phyloP scores from a whole-genome alignment of 2,329 filamentous ascomycete genomes.

The Rugonectria rugulosa region DNA sequence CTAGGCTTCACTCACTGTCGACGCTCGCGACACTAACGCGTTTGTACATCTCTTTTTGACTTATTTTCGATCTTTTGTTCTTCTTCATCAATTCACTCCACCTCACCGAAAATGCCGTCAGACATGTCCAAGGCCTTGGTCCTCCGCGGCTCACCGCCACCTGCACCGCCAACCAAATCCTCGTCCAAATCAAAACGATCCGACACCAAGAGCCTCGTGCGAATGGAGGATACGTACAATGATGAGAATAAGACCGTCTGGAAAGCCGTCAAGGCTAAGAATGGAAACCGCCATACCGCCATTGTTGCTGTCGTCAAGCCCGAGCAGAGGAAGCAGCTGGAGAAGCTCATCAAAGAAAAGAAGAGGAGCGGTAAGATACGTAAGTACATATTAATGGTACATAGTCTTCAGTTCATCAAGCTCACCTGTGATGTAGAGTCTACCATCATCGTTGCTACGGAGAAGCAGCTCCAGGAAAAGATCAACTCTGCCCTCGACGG shows the following conservation, averaged over 20 bases:
- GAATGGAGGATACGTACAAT: not conserved
- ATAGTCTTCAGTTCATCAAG: too few species aligned
- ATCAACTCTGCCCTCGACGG: not conserved
- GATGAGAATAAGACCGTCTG: constrained; percentile 11
- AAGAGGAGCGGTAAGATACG: constrained; percentile 2
- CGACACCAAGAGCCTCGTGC: not conserved
- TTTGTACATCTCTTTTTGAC: too few species aligned
- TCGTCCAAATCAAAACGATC: not conserved
- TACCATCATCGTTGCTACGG: constrained; percentile 5
- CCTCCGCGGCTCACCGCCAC: not conserved
- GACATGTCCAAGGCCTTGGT: not conserved
- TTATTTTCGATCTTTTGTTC: not conserved
- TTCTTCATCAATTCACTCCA: too few species aligned
- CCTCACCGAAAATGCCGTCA: not conserved
- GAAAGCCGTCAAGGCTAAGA: constrained; percentile 2
- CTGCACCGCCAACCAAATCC: not conserved
- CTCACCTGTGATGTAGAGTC: too few species aligned
- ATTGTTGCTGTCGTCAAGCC: constrained; percentile 1
- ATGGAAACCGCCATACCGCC: not conserved
- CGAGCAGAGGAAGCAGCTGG: constrained; percentile 2
- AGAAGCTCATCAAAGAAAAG: constrained; percentile 10
- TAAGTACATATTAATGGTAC: not conserved
- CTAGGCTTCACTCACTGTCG: too few species aligned
- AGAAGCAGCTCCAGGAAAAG: not conserved
- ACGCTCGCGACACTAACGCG: too few species aligned